Base-by-base conservation (phyloP, 805 yeast genomes). In the Lipomyces oligophaga region DNA sequence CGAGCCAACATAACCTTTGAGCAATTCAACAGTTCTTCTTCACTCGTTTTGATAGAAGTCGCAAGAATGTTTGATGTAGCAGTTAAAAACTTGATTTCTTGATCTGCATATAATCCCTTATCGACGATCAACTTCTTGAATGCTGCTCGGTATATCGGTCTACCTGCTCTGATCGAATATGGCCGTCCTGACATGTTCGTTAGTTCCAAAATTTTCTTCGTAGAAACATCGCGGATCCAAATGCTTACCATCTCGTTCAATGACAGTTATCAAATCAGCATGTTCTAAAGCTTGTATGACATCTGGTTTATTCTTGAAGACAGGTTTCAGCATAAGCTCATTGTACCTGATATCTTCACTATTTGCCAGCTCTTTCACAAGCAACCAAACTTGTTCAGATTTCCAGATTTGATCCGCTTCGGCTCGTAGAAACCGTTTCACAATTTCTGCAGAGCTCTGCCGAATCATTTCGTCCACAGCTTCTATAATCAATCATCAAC, bases 361-460 rank as follows among this genome's bases (percentile, higher is more conserved):
- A 7, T 67, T 63, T 1, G 87, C 76, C 31, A 93, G 71, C 31
- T 74, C 50, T 58, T 82, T 83, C 58, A 90, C 79, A 19, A 93
- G 61, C 19, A 74, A 77, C 97, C 98, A 93, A 0, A 87, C 93
- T 61, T 90, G 96, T 1, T 94, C 85, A 11, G 82, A 69, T 21
- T 77, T 75, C 73, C 89, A 79, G 11, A 78, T 77, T 5, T 35
- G 39, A 28, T 68, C 75, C 16, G n/a, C 28, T 19, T 57, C 54
- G 21, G 63, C 64, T 19, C 67, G 65, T 40, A 80, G 60, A 64
- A 81, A 88, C 59, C 85, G 80, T 44, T 90, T 95, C 2, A 90
- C 79, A 16, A 90, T 77, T 62, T 90, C 97, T 58, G 86, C 89
- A 4, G 90, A 80, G 0, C 96, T 81, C 65, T 88, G 96, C 21